A percentile compares a stretch with the other conserved stretches of the same genome.
These are phyloP conservation scores for Eucalyptus camaldulensis DNA, from an alignment of 345 rosid genomes.

Conservation along the genomic window DNA sequence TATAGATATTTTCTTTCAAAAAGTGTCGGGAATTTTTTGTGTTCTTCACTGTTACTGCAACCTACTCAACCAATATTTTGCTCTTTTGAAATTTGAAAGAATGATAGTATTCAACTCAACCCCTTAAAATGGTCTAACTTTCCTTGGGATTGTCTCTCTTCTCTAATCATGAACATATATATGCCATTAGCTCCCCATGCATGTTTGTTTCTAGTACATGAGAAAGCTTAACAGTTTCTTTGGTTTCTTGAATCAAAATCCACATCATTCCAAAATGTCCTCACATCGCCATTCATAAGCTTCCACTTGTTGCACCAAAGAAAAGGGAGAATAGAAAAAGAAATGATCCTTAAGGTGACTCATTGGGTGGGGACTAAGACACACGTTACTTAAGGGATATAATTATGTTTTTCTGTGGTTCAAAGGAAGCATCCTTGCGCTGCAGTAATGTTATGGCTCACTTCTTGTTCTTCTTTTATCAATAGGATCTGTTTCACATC, in stretches of 20 bases:
- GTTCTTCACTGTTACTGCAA: background rate
- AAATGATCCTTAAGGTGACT: background rate
- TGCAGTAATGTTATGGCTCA: background rate
- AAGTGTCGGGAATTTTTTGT: too few species aligned
- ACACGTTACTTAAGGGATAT: background rate
- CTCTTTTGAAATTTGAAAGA: background rate
- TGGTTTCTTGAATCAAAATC: background rate
- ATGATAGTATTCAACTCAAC: too few species aligned
- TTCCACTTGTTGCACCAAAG: background rate
- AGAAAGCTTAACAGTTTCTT: background rate
- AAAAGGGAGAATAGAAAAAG: background rate
- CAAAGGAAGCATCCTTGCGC: conserved; percentile 4
- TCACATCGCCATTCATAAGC: background rate
- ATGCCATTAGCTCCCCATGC: background rate
- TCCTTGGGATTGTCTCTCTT: background rate
- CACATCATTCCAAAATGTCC: background rate
- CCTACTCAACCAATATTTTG: background rate
- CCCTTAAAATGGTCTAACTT: background rate
- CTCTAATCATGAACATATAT: background rate
- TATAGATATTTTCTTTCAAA: too few species aligned
- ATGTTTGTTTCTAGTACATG: background rate
- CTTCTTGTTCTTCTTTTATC: background rate
- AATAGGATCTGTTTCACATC: background rate
- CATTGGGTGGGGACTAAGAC: background rate
- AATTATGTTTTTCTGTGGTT: conserved; percentile 1